Percentiles rank a stretch among this genome's conserved stretches.
These are phyloP conservation scores for Calonectria naviculata DNA, from an alignment of 2,329 filamentous ascomycete genomes.

Conservation along the genomic window DNA sequence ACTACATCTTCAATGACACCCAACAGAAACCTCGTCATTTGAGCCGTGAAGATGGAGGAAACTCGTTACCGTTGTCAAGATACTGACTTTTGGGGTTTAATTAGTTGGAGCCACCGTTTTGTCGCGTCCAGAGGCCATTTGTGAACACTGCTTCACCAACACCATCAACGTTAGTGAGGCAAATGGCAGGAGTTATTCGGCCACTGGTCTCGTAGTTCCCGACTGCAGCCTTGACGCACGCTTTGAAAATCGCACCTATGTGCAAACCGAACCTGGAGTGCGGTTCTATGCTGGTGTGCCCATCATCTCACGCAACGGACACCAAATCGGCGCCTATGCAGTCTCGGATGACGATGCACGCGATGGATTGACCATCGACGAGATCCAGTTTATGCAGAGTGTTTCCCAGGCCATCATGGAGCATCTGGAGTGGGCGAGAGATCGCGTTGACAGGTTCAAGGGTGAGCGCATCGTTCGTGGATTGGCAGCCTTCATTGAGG, in stretches of 20 bases:
- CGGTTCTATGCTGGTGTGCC: conserved; percentile 62
- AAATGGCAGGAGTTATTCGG: conserved; percentile 38
- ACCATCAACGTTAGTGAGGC: conserved; percentile 38
- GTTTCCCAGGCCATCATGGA: conserved; percentile 69
- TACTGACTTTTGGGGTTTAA: background rate
- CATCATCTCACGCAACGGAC: conserved; percentile 64
- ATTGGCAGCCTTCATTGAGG: conserved; percentile 65
- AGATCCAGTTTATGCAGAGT: conserved; percentile 66
- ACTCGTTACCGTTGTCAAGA: background rate
- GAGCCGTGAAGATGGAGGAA: background rate
- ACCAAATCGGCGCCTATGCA: conserved; percentile 70
- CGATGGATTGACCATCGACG: conserved; percentile 57
- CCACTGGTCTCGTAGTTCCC: conserved; percentile 42
- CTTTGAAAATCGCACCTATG: conserved; percentile 46
- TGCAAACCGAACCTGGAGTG: conserved; percentile 44
- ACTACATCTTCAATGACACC: background rate
- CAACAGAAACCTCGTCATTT: background rate
- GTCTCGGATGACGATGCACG: conserved; percentile 68
- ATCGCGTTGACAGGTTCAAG: conserved; percentile 61
- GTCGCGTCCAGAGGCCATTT: conserved; percentile 47
- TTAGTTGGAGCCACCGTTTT: conserved; percentile 42
- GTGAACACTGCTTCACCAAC: conserved; percentile 42
- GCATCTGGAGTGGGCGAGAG: conserved; percentile 68
- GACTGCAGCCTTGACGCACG: conserved; percentile 47
- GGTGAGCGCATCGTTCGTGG: conserved; percentile 67